These are phyloP conservation scores for Phoma sp. DNA, from an alignment of 2,329 filamentous ascomycete species.

Conservation along the genomic window DNA sequence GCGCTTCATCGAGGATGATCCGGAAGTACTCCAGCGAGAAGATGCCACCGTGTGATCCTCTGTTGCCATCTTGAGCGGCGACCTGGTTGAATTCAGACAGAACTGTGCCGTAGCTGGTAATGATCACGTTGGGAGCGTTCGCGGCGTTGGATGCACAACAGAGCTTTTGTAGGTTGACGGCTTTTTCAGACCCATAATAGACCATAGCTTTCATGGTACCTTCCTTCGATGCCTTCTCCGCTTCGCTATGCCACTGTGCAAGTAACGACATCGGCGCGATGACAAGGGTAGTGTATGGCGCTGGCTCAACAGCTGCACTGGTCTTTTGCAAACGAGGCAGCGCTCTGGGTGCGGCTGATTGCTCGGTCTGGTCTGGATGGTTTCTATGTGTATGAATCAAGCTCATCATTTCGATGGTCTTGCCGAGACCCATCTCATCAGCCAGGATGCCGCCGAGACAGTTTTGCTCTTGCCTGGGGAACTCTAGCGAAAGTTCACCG, in stretches of 20 bases:
- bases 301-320: conserved; percentile 65
- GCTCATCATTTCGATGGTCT: conserved; percentile 98
- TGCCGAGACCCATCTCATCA: conserved; percentile 97
- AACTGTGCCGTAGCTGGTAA: conserved; percentile 92
- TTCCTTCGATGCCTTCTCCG: conserved; percentile 83
- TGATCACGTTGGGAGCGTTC: conserved; percentile 84
- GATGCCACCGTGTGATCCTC: conserved; percentile 68
- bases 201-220: conserved; percentile 84
- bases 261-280: conserved; percentile 96
- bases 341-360: conserved; percentile 59
- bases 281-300: conserved; percentile 89
- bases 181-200: conserved; percentile 91
- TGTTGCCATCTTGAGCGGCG: conserved; percentile 68
- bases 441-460: conserved; percentile 92
- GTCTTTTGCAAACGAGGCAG: conserved; percentile 68
- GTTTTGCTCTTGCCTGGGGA: conserved; percentile 91
- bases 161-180: conserved; percentile 75
- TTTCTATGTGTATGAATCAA: conserved; percentile 84
- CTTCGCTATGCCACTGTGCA: conserved; percentile 97
- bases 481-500: conserved; percentile 88
- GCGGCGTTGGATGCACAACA: conserved; percentile 77
- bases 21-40: conserved; percentile 96
- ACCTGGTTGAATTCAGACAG: conserved; percentile 87
- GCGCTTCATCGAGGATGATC: conserved; percentile 92
- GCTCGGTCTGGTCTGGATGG: conserved; percentile 50